phyloP scores from a whole-genome alignment of 177 flowering plant genomes.

The Vitis hybrid region DNA sequence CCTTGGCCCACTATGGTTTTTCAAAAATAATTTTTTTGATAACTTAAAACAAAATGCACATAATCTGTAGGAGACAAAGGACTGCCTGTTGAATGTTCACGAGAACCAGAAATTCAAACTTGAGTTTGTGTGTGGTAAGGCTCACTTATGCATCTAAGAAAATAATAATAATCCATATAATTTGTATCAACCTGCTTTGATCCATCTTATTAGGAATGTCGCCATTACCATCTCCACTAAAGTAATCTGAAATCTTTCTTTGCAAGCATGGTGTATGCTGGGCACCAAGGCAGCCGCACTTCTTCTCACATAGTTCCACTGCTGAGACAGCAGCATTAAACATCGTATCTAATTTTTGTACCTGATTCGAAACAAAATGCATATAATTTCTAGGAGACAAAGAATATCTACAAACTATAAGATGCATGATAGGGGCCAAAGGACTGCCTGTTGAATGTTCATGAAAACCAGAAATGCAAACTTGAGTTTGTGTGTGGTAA shows the following conservation, averaged over 20 bases:
- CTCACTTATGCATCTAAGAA: no score
- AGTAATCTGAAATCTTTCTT: conserved; percentile 68
- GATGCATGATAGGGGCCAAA: background rate
- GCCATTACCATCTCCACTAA: conserved; percentile 38
- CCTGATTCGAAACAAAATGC: conserved; percentile 33
- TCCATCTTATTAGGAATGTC: conserved; percentile 43
- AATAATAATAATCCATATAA: background rate
- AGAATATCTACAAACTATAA: background rate
- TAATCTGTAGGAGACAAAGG: no score
- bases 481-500: background rate
- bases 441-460: background rate
- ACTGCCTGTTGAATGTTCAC: no score
- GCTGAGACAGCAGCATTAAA: conserved; percentile 64
- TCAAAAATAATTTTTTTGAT: no score
- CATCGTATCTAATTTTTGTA: conserved; percentile 70
- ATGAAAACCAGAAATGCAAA: background rate
- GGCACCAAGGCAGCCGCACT: conserved; percentile 51
- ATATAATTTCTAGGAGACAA: background rate
- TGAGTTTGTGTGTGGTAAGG: no score
- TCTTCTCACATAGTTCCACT: conserved; percentile 47
- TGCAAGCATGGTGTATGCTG: conserved; percentile 80
- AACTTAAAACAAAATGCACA: no score
- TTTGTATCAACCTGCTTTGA: conserved; percentile 53
- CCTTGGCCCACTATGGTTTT: no score
- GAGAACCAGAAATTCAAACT: no score